Base-by-base conservation (phyloP, 352 stramenopile species). In the Pythium sp. region DNA sequence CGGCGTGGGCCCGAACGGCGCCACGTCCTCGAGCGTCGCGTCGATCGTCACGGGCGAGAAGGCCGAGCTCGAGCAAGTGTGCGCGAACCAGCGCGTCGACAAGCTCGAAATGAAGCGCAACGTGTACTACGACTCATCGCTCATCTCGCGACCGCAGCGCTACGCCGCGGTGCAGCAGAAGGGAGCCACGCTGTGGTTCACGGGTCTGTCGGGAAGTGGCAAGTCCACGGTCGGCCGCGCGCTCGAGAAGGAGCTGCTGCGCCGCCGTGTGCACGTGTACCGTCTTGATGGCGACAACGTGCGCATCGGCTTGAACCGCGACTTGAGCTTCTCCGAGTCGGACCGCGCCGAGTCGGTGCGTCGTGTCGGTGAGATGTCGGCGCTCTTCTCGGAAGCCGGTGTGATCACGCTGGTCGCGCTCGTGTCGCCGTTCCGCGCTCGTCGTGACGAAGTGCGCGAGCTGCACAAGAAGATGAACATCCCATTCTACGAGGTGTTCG, bases 221-320 rank as follows among this genome's bases (percentile, higher is more conserved):
- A 99, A 99, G 81, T 98, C 93, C 55, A 99, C 97, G 5, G 98
- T 99, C 64, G 97, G 97, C 14, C 97, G 92, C 3, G 95, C 97
- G 5, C 76, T 99, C 11, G 97, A 99, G 87, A 93, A 98, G 70
- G 79, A 95, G 68, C 83, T 99, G 43, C 87, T 99, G 69, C 76
- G 83, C 18, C 93, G 97, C 24, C 93, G 97, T 56, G 96, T 99
- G 68, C 95, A 99, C 72, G 96, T 98, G 1, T 99, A 99, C 77
- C 91, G 96, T 41, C 83, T 99, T 41, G 97, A 99, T 75, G 97
- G 97, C 32, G 97, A 99, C 81, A 99, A 99, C 77, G 93, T 99
- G 47, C 91, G 97, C 61, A 99, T 98, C 7, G 97, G 97, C 11
- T 75, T 99, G 22, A 99, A 99, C 79, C 93, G 96, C 41, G 97